These are phyloP conservation scores for Chaetomium tenue DNA, from an alignment of 495 filamentous ascomycete genomes.

Conservation along the genomic window DNA sequence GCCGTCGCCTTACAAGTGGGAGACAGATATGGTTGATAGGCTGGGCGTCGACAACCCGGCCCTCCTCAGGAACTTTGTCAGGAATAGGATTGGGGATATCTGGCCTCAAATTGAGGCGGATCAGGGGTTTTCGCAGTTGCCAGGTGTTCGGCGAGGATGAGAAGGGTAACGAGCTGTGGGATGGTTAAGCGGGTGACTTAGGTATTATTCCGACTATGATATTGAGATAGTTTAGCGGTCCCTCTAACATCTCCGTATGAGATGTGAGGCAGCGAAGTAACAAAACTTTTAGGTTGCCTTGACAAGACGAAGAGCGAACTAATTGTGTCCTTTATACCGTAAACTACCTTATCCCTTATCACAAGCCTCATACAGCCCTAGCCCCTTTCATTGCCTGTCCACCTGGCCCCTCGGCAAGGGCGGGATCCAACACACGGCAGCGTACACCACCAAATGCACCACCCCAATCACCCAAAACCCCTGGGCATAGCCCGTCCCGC, in stretches of 20 bases:
- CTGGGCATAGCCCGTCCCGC: constrained; percentile 61
- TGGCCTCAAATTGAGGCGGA: background rate
- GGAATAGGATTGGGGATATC: background rate
- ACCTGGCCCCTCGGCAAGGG: constrained; percentile 59
- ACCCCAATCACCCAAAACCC: constrained; percentile 77
- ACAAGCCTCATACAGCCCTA: no score
- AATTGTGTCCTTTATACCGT: no score
- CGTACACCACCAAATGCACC: constrained; percentile 62
- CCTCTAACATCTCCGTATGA: no score
- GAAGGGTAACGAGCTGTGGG: no score
- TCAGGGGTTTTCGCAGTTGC: no score
- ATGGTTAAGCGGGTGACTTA: no score
- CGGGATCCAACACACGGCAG: constrained; percentile 66
- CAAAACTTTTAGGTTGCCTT: no score
- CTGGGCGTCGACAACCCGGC: background rate
- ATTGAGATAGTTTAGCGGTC: no score
- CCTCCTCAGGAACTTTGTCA: background rate
- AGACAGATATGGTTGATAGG: background rate
- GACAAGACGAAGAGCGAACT: no score
- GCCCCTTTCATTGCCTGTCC: constrained; percentile 5
- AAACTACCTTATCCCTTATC: no score
- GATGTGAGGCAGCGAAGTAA: no score
- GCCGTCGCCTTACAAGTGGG: constrained; percentile 17
- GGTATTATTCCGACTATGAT: no score
- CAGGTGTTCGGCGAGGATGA: background rate